phyloP scores from a whole-genome alignment of 257 asterid genomes.

The Jacaranda copaia region DNA sequence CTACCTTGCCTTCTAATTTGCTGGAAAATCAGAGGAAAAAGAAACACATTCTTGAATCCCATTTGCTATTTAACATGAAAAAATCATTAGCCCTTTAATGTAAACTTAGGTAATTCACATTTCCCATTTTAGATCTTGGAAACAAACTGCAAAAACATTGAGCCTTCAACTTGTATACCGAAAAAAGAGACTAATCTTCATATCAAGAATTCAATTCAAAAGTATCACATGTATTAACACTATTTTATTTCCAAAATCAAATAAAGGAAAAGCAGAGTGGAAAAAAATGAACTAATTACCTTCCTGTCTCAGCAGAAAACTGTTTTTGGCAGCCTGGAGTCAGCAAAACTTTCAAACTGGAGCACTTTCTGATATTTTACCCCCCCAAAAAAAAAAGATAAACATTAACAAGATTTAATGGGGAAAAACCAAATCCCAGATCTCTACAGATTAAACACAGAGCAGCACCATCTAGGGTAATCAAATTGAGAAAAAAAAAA shows the following conservation, averaged over 20 bases:
- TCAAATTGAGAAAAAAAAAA: background rate
- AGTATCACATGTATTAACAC: background rate
- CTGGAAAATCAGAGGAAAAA: slow-evolving; percentile 35
- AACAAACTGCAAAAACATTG: background rate
- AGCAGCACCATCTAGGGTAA: no score
- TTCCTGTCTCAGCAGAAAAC: slow-evolving; percentile 43
- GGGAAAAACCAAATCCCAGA: slow-evolving; percentile 33
- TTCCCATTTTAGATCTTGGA: background rate
- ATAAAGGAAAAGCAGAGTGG: background rate
- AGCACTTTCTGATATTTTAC: slow-evolving; percentile 37
- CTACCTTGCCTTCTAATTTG: slow-evolving; percentile 81
- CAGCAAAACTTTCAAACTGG: slow-evolving; percentile 32
- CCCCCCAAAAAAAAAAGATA: background rate
- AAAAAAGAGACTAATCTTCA: background rate
- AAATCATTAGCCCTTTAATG: background rate
- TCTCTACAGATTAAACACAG: slow-evolving; percentile 7
- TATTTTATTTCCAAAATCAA: background rate
- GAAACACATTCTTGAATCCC: background rate
- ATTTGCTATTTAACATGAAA: background rate
- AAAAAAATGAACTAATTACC: slow-evolving; percentile 30
- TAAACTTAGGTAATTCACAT: background rate
- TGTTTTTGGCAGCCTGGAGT: slow-evolving; percentile 32
- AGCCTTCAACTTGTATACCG: background rate
- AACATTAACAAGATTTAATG: background rate
- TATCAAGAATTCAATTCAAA: background rate